phyloP scores from a whole-genome alignment of 2,329 filamentous ascomycete species.

The Beauveria sp. region DNA sequence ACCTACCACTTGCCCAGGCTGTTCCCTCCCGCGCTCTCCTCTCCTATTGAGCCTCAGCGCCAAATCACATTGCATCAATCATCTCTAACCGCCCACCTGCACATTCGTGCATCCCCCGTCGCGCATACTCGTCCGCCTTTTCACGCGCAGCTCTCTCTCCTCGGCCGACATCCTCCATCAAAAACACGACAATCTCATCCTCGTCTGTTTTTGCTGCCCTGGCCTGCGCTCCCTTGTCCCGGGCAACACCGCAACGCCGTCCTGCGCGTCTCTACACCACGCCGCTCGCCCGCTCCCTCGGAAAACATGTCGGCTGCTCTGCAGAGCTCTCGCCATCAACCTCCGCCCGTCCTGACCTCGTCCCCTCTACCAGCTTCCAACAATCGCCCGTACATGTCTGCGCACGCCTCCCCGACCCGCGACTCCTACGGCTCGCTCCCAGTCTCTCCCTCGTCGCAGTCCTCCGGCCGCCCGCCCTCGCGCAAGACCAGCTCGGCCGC shows the following conservation, averaged over 20 bases:
- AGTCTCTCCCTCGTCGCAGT: conserved; percentile 4
- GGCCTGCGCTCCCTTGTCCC: background rate
- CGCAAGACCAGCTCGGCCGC: conserved; percentile 44
- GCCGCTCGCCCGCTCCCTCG: background rate
- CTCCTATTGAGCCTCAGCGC: conserved; percentile 11
- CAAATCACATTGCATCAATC: conserved; percentile 10
- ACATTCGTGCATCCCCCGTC: conserved; percentile 4
- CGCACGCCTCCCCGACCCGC: conserved; percentile 43
- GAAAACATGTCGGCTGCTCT: conserved; percentile 56
- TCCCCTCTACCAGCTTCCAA: conserved; percentile 42
- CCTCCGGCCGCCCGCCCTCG: conserved; percentile 43
- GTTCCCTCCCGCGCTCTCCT: conserved; percentile 5
- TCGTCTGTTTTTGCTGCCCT: background rate
- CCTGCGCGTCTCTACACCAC: conserved; percentile 1
- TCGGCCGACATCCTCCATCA: background rate
- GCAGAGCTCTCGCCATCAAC: conserved; percentile 51
- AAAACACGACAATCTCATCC: background rate
- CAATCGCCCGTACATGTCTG: conserved; percentile 44
- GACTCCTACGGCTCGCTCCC: conserved; percentile 48
- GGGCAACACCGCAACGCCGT: background rate
- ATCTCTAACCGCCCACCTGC: conserved; percentile 12
- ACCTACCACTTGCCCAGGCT: background rate
- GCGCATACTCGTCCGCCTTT: conserved; percentile 2
- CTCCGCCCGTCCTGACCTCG: conserved; percentile 39
- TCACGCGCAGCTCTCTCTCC: background rate